Percentiles rank a stretch among this genome's conserved stretches.
Evolutionary conservation across 2,329 filamentous ascomycete species (phyloP).

Genomic region (Xylaria sp.): DNA sequence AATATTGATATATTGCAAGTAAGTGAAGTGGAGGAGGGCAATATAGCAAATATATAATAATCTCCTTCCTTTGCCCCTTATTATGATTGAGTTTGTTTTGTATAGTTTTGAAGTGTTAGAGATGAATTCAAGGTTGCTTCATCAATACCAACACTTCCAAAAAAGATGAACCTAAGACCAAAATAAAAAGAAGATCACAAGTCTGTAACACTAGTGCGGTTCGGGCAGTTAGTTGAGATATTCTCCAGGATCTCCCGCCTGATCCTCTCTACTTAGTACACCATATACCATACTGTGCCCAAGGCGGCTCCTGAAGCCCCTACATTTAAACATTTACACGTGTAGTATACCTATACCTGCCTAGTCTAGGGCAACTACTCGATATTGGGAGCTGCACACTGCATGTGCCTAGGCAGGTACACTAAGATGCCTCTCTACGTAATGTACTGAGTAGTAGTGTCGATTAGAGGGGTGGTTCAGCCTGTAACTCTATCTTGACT

Average conservation of each 20-base stretch:
- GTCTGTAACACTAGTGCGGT: slow-evolving; percentile 39
- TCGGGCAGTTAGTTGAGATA: slow-evolving; percentile 26
- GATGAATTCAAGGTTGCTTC: background rate
- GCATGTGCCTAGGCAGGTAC: too few species aligned
- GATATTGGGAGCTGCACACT: too few species aligned
- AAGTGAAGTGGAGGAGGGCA: background rate
- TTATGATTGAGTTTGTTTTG: background rate
- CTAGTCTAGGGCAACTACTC: too few species aligned
- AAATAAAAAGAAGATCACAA: slow-evolving; percentile 16
- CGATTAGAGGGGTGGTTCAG: background rate
- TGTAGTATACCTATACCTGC: background rate
- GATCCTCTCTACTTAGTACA: background rate
- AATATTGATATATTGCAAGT: background rate
- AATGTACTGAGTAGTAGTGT: background rate
- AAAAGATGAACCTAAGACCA: background rate
- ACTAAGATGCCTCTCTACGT: background rate
- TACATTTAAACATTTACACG: background rate
- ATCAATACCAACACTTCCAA: background rate
- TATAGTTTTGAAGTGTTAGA: background rate
- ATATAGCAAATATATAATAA: background rate
- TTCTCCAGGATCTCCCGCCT: slow-evolving; percentile 22
- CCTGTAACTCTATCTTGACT: slow-evolving; percentile 3
- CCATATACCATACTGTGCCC: slow-evolving; percentile 6
- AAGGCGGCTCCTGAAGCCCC: slow-evolving; percentile 31
- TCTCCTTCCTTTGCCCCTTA: background rate